These are phyloP conservation scores for Coemansia sp. DNA, from an alignment of 192 early-diverging fungal species.

Conservation along the genomic window DNA sequence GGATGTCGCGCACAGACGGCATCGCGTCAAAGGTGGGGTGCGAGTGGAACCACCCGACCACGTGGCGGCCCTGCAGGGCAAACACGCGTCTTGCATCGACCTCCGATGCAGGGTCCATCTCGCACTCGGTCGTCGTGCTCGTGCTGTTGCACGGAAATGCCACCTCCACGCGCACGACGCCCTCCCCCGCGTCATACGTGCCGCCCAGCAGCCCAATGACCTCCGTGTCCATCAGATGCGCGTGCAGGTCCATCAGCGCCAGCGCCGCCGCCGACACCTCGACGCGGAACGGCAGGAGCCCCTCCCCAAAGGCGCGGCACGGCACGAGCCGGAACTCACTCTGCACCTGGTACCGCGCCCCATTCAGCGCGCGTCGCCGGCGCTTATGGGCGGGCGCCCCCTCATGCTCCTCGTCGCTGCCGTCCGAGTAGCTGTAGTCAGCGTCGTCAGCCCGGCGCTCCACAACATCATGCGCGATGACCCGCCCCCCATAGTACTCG, in stretches of 20 bases:
- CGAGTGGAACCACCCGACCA: conserved; percentile 97
- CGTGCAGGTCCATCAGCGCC: conserved; percentile 92
- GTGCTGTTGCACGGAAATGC: conserved; percentile 81
- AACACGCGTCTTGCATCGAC: conserved; percentile 79
- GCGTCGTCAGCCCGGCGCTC: conserved; percentile 35
- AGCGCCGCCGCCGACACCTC: conserved; percentile 31
- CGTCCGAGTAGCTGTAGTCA: conserved; percentile 26
- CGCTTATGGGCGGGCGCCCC: not conserved
- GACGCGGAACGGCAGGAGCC: conserved; percentile 19
- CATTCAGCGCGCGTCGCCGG: too few relatives aligned
- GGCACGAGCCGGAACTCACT: conserved; percentile 48
- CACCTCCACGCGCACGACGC: conserved; percentile 58
- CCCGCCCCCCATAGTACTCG: conserved; percentile 31
- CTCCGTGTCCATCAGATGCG: conserved; percentile 87
- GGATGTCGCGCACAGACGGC: conserved; percentile 87
- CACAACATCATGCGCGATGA: conserved; percentile 32
- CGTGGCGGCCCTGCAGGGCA: conserved; percentile 55
- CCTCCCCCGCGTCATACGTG: conserved; percentile 53
- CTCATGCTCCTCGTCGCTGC: not conserved
- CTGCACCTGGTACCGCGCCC: conserved; percentile 3
- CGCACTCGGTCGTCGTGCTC: conserved; percentile 86
- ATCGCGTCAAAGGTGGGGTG: conserved; percentile 91
- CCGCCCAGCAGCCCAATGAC: conserved; percentile 93
- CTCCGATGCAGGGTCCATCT: conserved; percentile 90
- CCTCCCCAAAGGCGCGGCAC: conserved; percentile 15